These are phyloP conservation scores for Leucogyrophana mollusca DNA, from an alignment of 768 basidiomycete genomes.

Conservation along the genomic window DNA sequence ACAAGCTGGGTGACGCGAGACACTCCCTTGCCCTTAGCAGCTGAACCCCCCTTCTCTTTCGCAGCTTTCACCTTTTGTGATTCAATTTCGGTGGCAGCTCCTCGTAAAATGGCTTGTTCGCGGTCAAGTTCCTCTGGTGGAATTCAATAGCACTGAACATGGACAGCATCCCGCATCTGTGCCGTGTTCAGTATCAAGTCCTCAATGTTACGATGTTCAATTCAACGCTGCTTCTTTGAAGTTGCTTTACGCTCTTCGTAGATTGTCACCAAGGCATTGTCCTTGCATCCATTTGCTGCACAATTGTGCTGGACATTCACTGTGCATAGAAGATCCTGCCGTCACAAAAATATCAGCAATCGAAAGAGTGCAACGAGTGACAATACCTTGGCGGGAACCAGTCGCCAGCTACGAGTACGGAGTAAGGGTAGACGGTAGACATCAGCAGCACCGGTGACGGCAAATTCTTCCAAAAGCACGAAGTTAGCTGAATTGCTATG, in stretches of 20 bases:
- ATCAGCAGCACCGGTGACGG: neutral
- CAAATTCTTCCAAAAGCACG: neutral
- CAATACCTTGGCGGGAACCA: neutral
- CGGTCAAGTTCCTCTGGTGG: neutral
- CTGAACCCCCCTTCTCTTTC: too few species aligned
- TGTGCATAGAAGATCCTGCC: slow-evolving; percentile 13
- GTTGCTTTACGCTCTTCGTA: slow-evolving; percentile 11
- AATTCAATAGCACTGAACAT: slow-evolving; percentile 17
- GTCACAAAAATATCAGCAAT: neutral
- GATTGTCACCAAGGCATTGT: neutral
- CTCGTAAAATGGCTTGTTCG: neutral
- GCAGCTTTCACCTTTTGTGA: too few species aligned
- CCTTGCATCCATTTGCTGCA: slow-evolving; percentile 9
- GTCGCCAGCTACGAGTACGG: neutral
- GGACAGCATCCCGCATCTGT: slow-evolving; percentile 24
- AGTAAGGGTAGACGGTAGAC: neutral
- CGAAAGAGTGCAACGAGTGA: too few species aligned
- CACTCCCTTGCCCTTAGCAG: too few species aligned
- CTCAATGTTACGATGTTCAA: neutral
- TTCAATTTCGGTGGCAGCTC: neutral
- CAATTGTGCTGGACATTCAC: slow-evolving; percentile 21
- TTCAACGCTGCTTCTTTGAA: neutral
- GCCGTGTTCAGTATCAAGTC: slow-evolving; percentile 22
- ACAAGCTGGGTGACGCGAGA: too few species aligned
- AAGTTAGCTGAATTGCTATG: neutral